A percentile compares a stretch with the other conserved stretches of the same genome.
Conservation (phyloP, 768 basidiomycete species). For the Amanita inopinata region DNA sequence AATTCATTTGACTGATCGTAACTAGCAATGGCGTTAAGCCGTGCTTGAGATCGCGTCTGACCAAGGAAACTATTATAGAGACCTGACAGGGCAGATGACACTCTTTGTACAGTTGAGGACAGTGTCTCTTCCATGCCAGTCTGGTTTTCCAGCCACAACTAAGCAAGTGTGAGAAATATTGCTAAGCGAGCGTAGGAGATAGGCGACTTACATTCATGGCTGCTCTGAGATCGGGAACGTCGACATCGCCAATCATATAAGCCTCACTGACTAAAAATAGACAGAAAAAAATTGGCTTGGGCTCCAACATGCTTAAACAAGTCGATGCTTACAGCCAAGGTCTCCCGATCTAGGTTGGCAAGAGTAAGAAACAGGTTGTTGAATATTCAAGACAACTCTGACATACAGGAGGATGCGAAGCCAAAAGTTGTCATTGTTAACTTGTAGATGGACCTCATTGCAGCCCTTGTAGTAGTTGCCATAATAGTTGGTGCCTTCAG, state of each 20-base stretch:
- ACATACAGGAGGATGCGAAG: conserved; percentile 53
- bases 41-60: conserved; percentile 62
- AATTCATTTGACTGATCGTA: conserved; percentile 90
- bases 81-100: conserved; percentile 51
- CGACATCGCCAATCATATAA: conserved; percentile 63
- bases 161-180: conserved; percentile 11
- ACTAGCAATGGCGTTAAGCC: conserved; percentile 76
- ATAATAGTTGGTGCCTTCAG: conserved; percentile 49
- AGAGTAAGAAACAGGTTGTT: conserved; percentile 12
- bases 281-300: background rate
- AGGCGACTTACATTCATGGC: conserved; percentile 50
- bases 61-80: conserved; percentile 65
- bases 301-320: conserved; percentile 9
- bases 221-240: conserved; percentile 48
- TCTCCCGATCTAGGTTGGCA: conserved; percentile 42
- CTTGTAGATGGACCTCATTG: conserved; percentile 50
- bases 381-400: conserved; percentile 10
- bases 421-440: conserved; percentile 59
- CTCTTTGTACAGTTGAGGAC: conserved; percentile 44
- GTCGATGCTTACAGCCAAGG: conserved; percentile 47
- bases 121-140: conserved; percentile 46
- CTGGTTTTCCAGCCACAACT: conserved; percentile 65
- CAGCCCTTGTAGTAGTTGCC: conserved; percentile 47
- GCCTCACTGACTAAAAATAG: conserved; percentile 55
- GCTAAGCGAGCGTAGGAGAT: conserved; percentile 4